phyloP scores from a whole-genome alignment of 2,329 filamentous ascomycete species.

The Neophaeococcomyces mojaviensis region DNA sequence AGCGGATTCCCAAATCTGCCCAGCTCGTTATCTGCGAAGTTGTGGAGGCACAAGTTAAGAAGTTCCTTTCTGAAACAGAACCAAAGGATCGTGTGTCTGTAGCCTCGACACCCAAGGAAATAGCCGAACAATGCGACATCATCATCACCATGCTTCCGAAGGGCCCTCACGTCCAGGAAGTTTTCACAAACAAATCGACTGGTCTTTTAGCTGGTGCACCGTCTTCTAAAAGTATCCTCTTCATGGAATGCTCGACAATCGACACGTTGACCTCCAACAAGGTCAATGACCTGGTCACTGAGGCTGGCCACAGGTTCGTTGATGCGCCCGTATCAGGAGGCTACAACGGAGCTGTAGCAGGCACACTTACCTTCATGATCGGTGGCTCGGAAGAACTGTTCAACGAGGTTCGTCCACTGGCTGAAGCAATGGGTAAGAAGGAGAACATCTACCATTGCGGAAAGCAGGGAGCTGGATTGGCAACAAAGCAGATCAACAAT shows the following conservation, averaged over 20 bases:
- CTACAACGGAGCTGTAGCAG: conserved; percentile 45
- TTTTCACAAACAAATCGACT: conserved; percentile 41
- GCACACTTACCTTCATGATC: conserved; percentile 50
- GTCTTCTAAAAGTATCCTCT: conserved; percentile 35
- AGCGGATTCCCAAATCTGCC: conserved; percentile 27
- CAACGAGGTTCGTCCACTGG: conserved; percentile 33
- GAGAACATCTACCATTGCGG: conserved; percentile 35
- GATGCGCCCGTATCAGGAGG: conserved; percentile 49
- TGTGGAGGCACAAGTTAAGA: conserved; percentile 28
- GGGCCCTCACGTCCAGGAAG: conserved; percentile 43
- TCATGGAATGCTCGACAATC: conserved; percentile 50
- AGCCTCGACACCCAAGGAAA: conserved; percentile 32
- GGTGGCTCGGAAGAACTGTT: conserved; percentile 38
- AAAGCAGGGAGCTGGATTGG: conserved; percentile 24
- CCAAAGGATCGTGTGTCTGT: conserved; percentile 31
- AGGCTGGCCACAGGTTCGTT: conserved; percentile 38
- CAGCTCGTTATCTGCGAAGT: conserved; percentile 35
- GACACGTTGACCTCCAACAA: conserved; percentile 45
- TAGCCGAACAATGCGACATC: conserved; percentile 35
- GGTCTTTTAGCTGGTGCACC: conserved; percentile 29
- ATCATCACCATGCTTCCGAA: conserved; percentile 50
- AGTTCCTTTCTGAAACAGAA: conserved; percentile 32
- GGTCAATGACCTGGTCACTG: conserved; percentile 30
- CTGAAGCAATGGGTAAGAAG: conserved; percentile 40
- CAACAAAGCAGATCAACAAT: conserved; percentile 28